Evolutionary conservation across 495 filamentous ascomycete genomes (phyloP).

Genomic region (Sabuloglossum arenarium): DNA sequence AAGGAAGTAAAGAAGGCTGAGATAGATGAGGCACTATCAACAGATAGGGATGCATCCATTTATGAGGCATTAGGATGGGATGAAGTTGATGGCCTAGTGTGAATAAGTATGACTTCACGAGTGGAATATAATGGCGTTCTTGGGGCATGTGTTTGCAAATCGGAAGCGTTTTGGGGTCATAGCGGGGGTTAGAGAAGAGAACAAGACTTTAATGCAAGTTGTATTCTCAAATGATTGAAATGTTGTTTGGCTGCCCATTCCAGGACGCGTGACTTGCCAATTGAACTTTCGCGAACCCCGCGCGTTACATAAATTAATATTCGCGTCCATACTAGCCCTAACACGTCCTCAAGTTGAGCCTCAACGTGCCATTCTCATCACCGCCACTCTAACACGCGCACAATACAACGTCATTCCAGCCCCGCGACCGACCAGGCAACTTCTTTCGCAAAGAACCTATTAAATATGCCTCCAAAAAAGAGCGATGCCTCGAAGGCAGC

Average conservation of each 20-base stretch:
- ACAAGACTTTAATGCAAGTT: neutral
- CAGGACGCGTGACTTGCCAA: constrained; percentile 1
- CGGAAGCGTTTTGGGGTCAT: neutral
- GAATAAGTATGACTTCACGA: neutral
- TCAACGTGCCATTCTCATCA: neutral
- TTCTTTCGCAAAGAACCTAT: neutral
- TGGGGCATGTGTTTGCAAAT: neutral
- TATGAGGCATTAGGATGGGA: constrained; percentile 65
- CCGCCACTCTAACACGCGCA: neutral
- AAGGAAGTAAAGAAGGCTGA: neutral
- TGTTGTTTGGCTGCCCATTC: neutral
- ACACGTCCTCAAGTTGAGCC: neutral
- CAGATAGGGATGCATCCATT: constrained; percentile 27
- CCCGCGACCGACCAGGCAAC: neutral
- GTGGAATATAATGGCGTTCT: neutral
- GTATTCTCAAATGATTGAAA: neutral
- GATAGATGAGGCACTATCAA: constrained; percentile 4
- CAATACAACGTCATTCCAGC: neutral
- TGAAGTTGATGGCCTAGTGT: constrained; percentile 27
- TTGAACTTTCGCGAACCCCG: constrained; percentile 1
- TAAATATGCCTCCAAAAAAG: constrained; percentile 3
- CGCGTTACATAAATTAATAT: neutral
- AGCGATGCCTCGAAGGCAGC: neutral
- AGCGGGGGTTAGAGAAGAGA: neutral
- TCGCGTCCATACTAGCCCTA: neutral